These are phyloP conservation scores for Emergomyces africanus DNA, from an alignment of 2,329 filamentous ascomycete species.

Conservation along the genomic window DNA sequence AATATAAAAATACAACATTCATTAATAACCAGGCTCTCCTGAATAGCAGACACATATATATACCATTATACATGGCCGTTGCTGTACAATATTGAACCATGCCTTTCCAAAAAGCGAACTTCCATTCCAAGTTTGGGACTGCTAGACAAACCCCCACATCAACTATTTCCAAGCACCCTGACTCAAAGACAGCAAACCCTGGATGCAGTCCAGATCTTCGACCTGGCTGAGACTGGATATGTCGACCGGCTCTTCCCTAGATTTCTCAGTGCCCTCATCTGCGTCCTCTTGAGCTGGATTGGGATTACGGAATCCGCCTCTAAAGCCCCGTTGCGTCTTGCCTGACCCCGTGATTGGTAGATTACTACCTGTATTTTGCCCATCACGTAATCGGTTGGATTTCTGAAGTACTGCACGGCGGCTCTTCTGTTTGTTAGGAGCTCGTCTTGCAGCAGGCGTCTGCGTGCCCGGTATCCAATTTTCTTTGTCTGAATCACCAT, in stretches of 20 bases:
- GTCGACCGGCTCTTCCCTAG: slow-evolving; percentile 36
- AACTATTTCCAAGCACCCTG: slow-evolving; percentile 77
- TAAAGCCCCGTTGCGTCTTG: slow-evolving; percentile 18
- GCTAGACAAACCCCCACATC: not conserved
- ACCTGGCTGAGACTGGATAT: slow-evolving; percentile 63
- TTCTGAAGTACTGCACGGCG: slow-evolving; percentile 35
- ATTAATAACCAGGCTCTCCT: not conserved
- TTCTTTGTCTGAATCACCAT: slow-evolving; percentile 83
- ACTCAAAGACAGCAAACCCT: slow-evolving; percentile 75
- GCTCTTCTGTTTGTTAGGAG: slow-evolving; percentile 14
- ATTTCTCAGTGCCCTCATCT: slow-evolving; percentile 19
- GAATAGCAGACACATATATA: not conserved
- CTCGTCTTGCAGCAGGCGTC: slow-evolving; percentile 26
- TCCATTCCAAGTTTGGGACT: too few species aligned
- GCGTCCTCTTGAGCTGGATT: slow-evolving; percentile 19
- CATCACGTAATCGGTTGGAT: slow-evolving; percentile 17
- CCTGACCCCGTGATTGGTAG: slow-evolving; percentile 9
- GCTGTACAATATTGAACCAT: not conserved
- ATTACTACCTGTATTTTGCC: slow-evolving; percentile 10
- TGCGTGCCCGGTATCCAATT: slow-evolving; percentile 56
- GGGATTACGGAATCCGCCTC: slow-evolving; percentile 12
- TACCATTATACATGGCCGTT: not conserved
- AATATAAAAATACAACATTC: not conserved
- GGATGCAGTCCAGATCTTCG: slow-evolving; percentile 76
- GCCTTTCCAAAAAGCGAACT: not conserved